Base-by-base conservation (phyloP, 2,329 filamentous ascomycete species). In the Apiospora arundinis region DNA sequence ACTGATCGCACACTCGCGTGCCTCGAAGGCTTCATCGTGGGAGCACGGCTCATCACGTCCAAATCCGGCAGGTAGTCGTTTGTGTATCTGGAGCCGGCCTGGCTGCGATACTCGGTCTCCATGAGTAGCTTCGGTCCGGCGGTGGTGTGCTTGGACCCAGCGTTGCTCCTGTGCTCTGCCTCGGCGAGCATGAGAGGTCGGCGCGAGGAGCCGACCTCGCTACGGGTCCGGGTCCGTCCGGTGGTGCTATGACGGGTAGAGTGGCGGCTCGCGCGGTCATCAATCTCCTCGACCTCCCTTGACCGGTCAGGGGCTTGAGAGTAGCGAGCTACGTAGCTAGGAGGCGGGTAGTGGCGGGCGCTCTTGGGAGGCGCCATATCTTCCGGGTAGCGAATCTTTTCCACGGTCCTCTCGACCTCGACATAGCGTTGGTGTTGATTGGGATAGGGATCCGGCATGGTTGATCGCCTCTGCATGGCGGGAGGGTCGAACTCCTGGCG, bases 401-500 rank as follows among this genome's bases (percentile, higher is more conserved):
- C 81, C 28, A 81, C 77, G 6, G 78, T 78, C 16, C 80, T 76
- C 70, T 83, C 81, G 23, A 81, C 76, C 73, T 83, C 82, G 69
- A 82, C 76, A 67, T 82, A 83, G 37, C 81, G 81, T 28, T 77
- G 75, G n/a, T 76, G 77, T 52, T 78, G 77, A 42, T 78, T 78
- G 21, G 78, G 77, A 67, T 79, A 79, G 25, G 77, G 76, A 23
- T 83, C 83, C 40, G 85, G 84, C 72, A 81, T 86, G n/a, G 85
- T 87, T 16, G 84, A 81, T 28, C 85, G 83, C 67, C 86, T 83
- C 32, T 82, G 78, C 68, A 86, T 81, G 16, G 76, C 65, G 6
- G 84, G 83, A 25, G 77, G 76, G 14, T 86, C 84, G 68, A 82
- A 82, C 23, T 83, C 83, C 68, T 86, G 83, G 32, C 78, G 81